Base-by-base conservation (phyloP, 192 early-diverging fungal genomes). In the Coemansia sp. region DNA sequence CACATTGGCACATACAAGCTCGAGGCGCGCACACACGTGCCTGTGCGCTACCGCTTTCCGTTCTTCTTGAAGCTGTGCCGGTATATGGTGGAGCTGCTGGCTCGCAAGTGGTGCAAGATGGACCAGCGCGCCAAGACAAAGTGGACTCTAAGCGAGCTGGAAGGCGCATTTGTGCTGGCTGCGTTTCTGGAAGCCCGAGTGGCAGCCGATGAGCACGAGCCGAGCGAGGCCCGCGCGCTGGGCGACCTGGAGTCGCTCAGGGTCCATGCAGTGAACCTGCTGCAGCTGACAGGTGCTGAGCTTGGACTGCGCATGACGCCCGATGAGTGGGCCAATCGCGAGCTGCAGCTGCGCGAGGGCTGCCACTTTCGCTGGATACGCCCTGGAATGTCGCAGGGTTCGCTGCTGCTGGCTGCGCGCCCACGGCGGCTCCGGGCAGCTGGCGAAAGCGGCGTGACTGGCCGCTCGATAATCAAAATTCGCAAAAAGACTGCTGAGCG, bases 21-120 rank as follows among this genome's bases (percentile, higher is more conserved):
- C 26, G 95, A 97, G 66, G 81, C 88, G 8, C 78, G 86, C 16
- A 94, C 91, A 16, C 79, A 85, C 45, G 93, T 95, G 1, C 89
- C 95, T 0, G 63, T 73, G 13, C 89, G 92, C 51, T 95, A 93
- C 67, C 77, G 94, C 20, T 95, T 92, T 62, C 95, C 95, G 8
- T 93, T 78, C 61, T 97, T 93, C 67, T 82, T 90, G 47, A 86
- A 84, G 38, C 87, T 95, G 75, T 88, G 92, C 53, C 92, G 93
- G 86, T 95, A 90, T 63, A 90, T 89, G 45, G 87, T 87, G 1
- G 78, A 85, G 58, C 73, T 82, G 19, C 86, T 91, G 65, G 56
- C 84, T 8, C 57, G 82, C 32, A 64, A 83, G 16, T 74, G 89
- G 81, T 64, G 81, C 81, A 84, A 73, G 64, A 32, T 59, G 32